Evolutionary conservation across 2,329 filamentous ascomycete species (phyloP).

Genomic region (Arthrobotrys sinensis): DNA sequence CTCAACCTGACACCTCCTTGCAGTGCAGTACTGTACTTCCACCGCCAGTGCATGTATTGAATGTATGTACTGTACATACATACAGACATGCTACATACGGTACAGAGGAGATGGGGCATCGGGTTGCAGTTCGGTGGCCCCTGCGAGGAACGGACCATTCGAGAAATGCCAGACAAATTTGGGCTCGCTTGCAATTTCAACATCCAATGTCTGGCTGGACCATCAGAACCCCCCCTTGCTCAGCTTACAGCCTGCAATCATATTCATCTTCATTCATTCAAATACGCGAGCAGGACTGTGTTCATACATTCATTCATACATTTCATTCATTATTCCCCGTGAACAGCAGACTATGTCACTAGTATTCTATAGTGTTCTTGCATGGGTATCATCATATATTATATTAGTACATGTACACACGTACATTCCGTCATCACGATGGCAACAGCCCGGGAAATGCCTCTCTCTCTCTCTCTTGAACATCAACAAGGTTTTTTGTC

Average conservation of each 20-base stretch:
- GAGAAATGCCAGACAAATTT: conserved; percentile 35
- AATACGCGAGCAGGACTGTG: no score
- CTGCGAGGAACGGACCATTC: conserved; percentile 54
- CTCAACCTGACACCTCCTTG: conserved; percentile 59
- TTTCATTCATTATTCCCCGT: neutral
- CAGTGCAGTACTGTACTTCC: neutral
- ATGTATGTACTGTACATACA: neutral
- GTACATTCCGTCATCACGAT: conserved; percentile 38
- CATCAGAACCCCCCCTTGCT: conserved; percentile 41
- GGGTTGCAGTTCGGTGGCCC: conserved; percentile 1
- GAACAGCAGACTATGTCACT: no score
- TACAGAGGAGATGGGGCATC: neutral
- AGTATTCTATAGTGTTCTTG: no score
- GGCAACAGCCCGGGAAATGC: neutral
- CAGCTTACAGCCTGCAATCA: conserved; percentile 45
- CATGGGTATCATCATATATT: no score
- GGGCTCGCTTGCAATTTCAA: conserved; percentile 29
- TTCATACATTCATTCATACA: no score
- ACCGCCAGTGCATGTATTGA: no score
- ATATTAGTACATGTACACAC: no score
- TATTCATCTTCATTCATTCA: neutral
- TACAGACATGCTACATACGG: neutral
- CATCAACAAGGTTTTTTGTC: neutral
- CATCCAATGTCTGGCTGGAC: no score
- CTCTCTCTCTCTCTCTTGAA: no score